Conservation (phyloP, 2,329 filamentous ascomycete genomes). For the Pseudogymnoascus sp. region DNA sequence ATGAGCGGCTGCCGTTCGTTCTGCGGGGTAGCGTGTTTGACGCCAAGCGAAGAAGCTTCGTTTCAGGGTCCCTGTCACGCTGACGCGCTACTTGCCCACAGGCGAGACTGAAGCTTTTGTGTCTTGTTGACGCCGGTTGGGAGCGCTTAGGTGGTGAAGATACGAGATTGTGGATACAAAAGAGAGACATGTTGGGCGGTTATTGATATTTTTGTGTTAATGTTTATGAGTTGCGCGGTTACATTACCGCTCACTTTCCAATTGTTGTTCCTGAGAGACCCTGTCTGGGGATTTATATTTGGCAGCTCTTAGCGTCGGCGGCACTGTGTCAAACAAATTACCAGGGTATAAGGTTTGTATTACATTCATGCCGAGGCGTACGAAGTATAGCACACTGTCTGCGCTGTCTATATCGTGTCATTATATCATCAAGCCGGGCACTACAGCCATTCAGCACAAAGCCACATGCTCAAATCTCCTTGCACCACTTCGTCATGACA, state of each 20-base stretch:
- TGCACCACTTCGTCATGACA: conserved; percentile 66
- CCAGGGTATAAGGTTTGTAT: not conserved
- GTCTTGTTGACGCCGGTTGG: not conserved
- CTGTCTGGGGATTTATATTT: not conserved
- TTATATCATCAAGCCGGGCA: not conserved
- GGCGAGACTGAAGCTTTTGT: not conserved
- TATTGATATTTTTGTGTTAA: not conserved
- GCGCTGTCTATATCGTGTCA: not conserved
- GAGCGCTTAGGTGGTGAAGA: not conserved
- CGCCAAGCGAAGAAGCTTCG: not conserved
- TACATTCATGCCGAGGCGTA: conserved; percentile 1
- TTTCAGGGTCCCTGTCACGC: not conserved
- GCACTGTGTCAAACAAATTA: conserved; percentile 2
- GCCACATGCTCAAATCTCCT: conserved; percentile 45
- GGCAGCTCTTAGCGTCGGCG: conserved; percentile 5
- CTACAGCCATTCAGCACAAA: not conserved
- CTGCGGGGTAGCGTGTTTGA: conserved; percentile 1
- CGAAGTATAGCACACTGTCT: not conserved
- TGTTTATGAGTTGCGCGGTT: not conserved
- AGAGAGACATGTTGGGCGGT: not conserved
- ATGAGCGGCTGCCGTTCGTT: conserved; percentile 1
- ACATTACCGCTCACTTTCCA: not conserved
- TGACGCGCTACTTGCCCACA: not conserved
- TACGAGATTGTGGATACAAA: conserved; percentile 1
- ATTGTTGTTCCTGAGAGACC: not conserved